Percentiles rank a stretch among this genome's conserved stretches.
phyloP scores from a whole-genome alignment of 345 rosid species.

The Cardamine occulta region DNA sequence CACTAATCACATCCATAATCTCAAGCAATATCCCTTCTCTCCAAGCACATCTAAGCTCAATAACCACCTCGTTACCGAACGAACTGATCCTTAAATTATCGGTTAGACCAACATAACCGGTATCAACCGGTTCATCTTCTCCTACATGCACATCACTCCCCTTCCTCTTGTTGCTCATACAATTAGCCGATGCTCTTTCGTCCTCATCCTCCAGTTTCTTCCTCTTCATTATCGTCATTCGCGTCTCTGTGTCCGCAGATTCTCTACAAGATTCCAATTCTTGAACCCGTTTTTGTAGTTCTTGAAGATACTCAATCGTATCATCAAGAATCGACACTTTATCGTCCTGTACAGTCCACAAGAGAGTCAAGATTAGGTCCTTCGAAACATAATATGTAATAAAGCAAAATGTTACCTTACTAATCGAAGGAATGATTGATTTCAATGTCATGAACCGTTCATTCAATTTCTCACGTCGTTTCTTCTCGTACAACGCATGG shows the following conservation, averaged over 20 bases:
- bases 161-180: conserved; percentile 68
- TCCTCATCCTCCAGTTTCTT: conserved; percentile 53
- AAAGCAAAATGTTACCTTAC: conserved; percentile 56
- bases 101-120: conserved; percentile 41
- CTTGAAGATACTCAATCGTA: conserved; percentile 73
- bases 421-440: conserved; percentile 71
- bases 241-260: conserved; percentile 44
- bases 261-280: conserved; percentile 61
- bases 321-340: conserved; percentile 77
- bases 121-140: conserved; percentile 51
- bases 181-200: conserved; percentile 70
- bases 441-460: conserved; percentile 62
- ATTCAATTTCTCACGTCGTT: conserved; percentile 55
- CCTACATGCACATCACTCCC: conserved; percentile 48
- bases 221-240: conserved; percentile 39
- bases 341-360: conserved; percentile 58
- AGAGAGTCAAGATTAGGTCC: background rate
- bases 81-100: conserved; percentile 50
- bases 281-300: conserved; percentile 67
- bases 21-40: conserved; percentile 81
- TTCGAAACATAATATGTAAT: background rate
- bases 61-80: conserved; percentile 57
- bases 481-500: conserved; percentile 55
- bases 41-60: conserved; percentile 78
- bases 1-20: conserved; percentile 70